A percentile compares a stretch with the other conserved stretches of the same genome.
These are phyloP conservation scores for Lagenidium sp. DNA, from an alignment of 352 stramenopile species.

Conservation along the genomic window DNA sequence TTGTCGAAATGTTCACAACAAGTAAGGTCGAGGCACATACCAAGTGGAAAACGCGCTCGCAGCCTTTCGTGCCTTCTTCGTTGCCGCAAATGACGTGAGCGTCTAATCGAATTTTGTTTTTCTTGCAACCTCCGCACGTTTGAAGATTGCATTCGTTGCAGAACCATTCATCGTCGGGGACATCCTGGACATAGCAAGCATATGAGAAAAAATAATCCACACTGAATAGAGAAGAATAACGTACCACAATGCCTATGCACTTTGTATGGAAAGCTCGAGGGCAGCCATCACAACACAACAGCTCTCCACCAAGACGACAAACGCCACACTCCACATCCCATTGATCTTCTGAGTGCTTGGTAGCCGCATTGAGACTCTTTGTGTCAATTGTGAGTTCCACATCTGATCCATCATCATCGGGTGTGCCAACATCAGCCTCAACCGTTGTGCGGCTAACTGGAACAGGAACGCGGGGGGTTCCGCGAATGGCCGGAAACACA, in stretches of 20 bases:
- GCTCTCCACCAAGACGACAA: constrained; percentile 73
- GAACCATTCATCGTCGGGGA: constrained; percentile 83
- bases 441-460: no score
- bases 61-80: constrained; percentile 80
- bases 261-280: constrained; percentile 87
- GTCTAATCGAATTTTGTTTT: constrained; percentile 84
- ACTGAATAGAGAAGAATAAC: not conserved
- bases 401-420: constrained; percentile 6
- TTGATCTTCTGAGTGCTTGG: constrained; percentile 49
- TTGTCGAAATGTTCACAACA: no score
- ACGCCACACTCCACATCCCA: constrained; percentile 88
- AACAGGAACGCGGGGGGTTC: no score
- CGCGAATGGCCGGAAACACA: constrained; percentile 35
- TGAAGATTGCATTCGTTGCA: constrained; percentile 83
- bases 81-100: constrained; percentile 87
- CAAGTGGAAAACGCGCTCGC: constrained; percentile 84
- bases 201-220: not conserved
- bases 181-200: constrained; percentile 9
- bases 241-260: constrained; percentile 65
- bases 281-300: constrained; percentile 90
- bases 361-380: constrained; percentile 12
- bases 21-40: no score
- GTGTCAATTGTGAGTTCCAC: constrained; percentile 10
- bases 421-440: not conserved
- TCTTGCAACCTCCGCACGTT: constrained; percentile 72